Percentiles rank a stretch among this genome's conserved stretches.
These are phyloP conservation scores for Diophrys appendiculata DNA, from an alignment of 73 alveolate genomes.

Conservation along the genomic window DNA sequence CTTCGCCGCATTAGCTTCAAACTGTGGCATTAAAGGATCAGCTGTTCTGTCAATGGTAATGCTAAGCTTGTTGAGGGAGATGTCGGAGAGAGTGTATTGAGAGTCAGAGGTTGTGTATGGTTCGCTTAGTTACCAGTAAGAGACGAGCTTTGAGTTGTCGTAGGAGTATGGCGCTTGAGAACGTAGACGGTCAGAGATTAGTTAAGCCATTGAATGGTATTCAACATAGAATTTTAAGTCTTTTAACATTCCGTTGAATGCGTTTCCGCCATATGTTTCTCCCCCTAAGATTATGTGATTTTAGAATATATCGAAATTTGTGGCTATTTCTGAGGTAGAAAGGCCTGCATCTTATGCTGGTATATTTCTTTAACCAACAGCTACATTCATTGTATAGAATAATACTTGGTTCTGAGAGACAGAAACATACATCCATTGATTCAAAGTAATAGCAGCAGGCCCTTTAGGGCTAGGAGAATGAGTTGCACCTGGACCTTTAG, in stretches of 20 bases:
- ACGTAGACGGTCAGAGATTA: conserved; percentile 30
- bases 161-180: conserved; percentile 28
- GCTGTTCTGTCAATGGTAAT: background rate
- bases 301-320: conserved; percentile 4
- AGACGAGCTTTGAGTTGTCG: conserved; percentile 43
- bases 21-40: background rate
- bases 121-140: conserved; percentile 57
- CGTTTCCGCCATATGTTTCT: conserved; percentile 1
- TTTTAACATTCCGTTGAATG: conserved; percentile 49
- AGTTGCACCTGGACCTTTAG: background rate
- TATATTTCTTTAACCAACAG: background rate
- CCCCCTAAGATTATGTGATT: conserved; percentile 42
- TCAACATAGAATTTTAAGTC: conserved; percentile 31
- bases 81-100: too few relatives aligned
- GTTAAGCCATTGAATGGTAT: conserved; percentile 33
- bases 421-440: conserved; percentile 48
- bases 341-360: background rate
- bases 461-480: background rate
- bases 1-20: background rate
- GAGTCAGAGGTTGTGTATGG: conserved; percentile 18
- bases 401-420: conserved; percentile 11
- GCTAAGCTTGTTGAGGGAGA: too few relatives aligned
- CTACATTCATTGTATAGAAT: background rate
- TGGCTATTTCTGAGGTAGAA: background rate
- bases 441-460: background rate